Base-by-base conservation (phyloP, 1,284 basidiomycete genomes). In the Paramarasmius palmivorus region DNA sequence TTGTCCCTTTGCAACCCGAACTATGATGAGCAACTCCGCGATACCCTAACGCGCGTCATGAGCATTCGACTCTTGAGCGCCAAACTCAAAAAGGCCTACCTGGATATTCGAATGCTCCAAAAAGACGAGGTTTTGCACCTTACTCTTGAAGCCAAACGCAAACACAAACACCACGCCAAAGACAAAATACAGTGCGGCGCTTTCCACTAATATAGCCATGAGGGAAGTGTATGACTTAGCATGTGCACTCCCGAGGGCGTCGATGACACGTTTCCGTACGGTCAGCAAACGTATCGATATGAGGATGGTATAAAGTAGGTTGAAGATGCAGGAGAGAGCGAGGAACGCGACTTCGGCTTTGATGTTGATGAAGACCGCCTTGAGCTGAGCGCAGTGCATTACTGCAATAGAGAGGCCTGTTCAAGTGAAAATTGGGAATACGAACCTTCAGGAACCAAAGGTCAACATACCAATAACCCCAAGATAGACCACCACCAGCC, bases 301-400 rank as follows among this genome's bases (percentile, higher is more conserved):
- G 9, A 60, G 44, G 6, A 58, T 8, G 2, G 63, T 64, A n/a
- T 60, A 36, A 12, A 63, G 40, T 12, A 63, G 54, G 44, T 62
- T 64, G 14, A 61, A 45, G 14, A n/a, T 61, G 10, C 65, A 50
- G 22, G 71, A 58, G 4, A 71, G 56, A 37, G 42, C 59, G 26
- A 72, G 59, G 46, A 66, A 70, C 5, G 57, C 60, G 15, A 70
- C 58, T 46, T 68, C 55, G 4, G 50, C 32, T 29, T 61, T 52
- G 47, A 66, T 58, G 51, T 63, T 56, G 47, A 61, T 59, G 57
- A 70, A 67, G 19, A 60, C 37, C 6, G 56, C 52, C 10, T 57
- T 52, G 15, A 26, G 61, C 3, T 34, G 22, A 35, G 60, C 52
- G 42, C 59, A 55, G 3, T 56, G 54, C 26, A 70, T 56, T 44